Conservation (phyloP, 139 green algal species). For the Nannochloris sp. region DNA sequence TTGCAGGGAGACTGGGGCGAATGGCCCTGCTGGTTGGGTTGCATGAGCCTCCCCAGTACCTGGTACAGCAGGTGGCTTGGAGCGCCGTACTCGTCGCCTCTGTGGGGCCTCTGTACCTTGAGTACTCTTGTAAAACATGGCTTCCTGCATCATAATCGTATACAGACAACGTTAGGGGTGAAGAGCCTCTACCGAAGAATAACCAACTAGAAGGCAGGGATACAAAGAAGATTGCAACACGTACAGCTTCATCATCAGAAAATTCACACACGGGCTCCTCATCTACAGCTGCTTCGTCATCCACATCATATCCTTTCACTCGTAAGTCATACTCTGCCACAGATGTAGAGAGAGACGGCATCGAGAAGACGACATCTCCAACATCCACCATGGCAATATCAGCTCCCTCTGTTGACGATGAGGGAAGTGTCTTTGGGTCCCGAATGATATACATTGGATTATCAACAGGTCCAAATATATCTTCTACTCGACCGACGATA, state of each 20-base stretch:
- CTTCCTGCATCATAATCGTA: too few relatives aligned
- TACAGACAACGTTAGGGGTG: too few relatives aligned
- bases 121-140: too few relatives aligned
- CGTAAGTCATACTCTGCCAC: slow-evolving; percentile 2
- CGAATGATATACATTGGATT: slow-evolving; percentile 33
- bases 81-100: too few relatives aligned
- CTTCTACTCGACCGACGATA: slow-evolving; percentile 33
- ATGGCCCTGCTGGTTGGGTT: too few relatives aligned
- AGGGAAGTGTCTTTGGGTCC: slow-evolving; percentile 9
- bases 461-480: slow-evolving; percentile 41
- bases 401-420: neutral
- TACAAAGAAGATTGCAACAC: neutral
- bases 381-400: neutral
- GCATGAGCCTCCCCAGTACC: too few relatives aligned
- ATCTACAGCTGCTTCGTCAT: neutral
- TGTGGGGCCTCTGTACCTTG: too few relatives aligned
- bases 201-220: neutral
- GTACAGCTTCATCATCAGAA: slow-evolving; percentile 16
- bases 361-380: slow-evolving; percentile 2
- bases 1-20: too few relatives aligned
- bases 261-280: slow-evolving; percentile 3
- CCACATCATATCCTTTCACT: slow-evolving; percentile 9
- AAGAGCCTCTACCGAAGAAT: too few relatives aligned
- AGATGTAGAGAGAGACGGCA: neutral
- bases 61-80: too few relatives aligned